Conservation (phyloP, 768 basidiomycete species). For the Clitopilus passeckerianus region DNA sequence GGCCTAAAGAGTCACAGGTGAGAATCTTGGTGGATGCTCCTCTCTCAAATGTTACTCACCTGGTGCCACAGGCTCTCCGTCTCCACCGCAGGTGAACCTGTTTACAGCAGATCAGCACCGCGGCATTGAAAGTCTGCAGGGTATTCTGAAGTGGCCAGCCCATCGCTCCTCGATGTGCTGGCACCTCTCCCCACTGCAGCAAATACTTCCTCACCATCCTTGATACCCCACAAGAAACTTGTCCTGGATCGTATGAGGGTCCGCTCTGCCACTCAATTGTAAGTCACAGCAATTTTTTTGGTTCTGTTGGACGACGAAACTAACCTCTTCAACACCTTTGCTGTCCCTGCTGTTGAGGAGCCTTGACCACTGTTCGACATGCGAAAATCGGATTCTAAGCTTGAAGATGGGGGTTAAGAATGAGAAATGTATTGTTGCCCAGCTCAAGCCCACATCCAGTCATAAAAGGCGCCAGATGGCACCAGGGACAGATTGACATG, state of each 20-base stretch:
- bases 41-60: constrained; percentile 25
- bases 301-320: background rate
- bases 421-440: background rate
- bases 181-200: too few species aligned
- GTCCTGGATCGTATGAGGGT: constrained; percentile 75
- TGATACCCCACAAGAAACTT: constrained; percentile 86
- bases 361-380: constrained; percentile 21
- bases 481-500: background rate
- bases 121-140: background rate
- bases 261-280: constrained; percentile 34
- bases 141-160: too few species aligned
- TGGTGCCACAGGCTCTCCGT: constrained; percentile 62
- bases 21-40: background rate
- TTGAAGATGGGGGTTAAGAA: constrained; percentile 2
- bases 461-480: background rate
- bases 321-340: constrained; percentile 39
- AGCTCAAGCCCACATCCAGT: background rate
- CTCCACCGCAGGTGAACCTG: constrained; percentile 72
- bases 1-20: constrained; percentile 29
- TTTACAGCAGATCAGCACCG: background rate
- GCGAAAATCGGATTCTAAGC: background rate
- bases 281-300: too few species aligned
- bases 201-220: constrained; percentile 54
- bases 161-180: too few species aligned
- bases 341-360: constrained; percentile 11